Percentiles rank a stretch among this genome's conserved stretches.
phyloP scores from a whole-genome alignment of 257 asterid species.

The Solanum rostratum region DNA sequence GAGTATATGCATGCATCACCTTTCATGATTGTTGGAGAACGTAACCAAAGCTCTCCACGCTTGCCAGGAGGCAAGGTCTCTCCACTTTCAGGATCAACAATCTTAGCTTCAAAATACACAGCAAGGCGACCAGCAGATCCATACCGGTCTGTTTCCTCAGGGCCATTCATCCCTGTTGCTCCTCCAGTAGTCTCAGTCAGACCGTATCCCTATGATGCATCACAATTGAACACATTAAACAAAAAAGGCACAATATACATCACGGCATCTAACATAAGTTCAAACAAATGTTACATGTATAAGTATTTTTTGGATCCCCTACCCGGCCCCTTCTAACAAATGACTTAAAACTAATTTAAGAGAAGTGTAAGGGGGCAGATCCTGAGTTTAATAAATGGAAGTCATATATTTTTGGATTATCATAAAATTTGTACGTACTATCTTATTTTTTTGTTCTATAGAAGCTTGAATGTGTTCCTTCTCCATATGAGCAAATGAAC shows the following conservation, averaged over 20 bases:
- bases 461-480: too few species aligned
- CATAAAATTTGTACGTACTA: too few species aligned
- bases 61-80: slow-evolving; percentile 58
- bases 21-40: slow-evolving; percentile 75
- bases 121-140: slow-evolving; percentile 81
- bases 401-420: too few species aligned
- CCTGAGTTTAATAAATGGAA: too few species aligned
- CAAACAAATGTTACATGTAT: neutral
- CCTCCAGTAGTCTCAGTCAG: slow-evolving; percentile 79
- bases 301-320: neutral
- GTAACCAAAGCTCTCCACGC: slow-evolving; percentile 77
- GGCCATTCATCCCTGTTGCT: slow-evolving; percentile 39
- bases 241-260: neutral
- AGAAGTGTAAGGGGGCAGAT: too few species aligned
- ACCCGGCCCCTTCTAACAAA: neutral
- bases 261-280: neutral
- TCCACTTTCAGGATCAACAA: slow-evolving; percentile 68
- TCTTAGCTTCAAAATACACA: slow-evolving; percentile 61
- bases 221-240: neutral
- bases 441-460: too few species aligned
- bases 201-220: slow-evolving; percentile 62
- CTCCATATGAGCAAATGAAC: too few species aligned
- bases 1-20: slow-evolving; percentile 21
- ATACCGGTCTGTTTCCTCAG: slow-evolving; percentile 39
- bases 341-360: too few species aligned